Base-by-base conservation (phyloP, 1,139 yeast genomes). In the Hanseniaspora sp. region DNA sequence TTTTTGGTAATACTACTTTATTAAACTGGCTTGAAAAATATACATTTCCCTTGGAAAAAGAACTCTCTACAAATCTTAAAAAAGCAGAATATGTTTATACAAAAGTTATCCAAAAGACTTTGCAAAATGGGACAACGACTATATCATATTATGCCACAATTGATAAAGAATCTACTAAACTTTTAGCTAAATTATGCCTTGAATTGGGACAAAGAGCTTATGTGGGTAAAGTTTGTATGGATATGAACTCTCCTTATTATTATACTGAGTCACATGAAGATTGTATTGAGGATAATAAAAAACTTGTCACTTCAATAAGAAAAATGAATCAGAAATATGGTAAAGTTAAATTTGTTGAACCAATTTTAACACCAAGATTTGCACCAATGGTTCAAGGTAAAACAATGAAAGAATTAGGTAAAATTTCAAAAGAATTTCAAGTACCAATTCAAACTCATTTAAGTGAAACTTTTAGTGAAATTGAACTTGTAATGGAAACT, bases 181-280 rank as follows among this genome's bases (percentile, higher is more conserved):
- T 83, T 38, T 77, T 92, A 62, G 95, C 95, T 1, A 84, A 83
- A 58, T 67, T 86, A 37, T 79, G 94, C 37, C 68, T 82, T 17
- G 59, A 70, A 46, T 63, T 70, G 39, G 95, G 95, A 23, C 97
- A 90, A 68, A 74, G 96, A 58, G 96, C 96, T 0, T 77, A 86
- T 59, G 82, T 92, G 34, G 98, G 98, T 4, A 82, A 94, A 60
- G 95, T 87, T n/a, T 92, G 97, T 66, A 90, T 92, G 97, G 77
- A 80, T 60, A 71, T 77, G 30, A 75, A 81, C 60, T 80, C 85
- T 37, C 94, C 94, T 0, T 82, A 76, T 33, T 84, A 79, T 65
- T 79, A 80, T 63, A 64, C 73, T 52, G 95, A 88, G 63, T 71
- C 77, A 1, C 68, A 74, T n/a, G 77, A 75, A 7, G 79, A 80